Base-by-base conservation (phyloP, 192 early-diverging fungal species). In the Backusella tarrabulga region DNA sequence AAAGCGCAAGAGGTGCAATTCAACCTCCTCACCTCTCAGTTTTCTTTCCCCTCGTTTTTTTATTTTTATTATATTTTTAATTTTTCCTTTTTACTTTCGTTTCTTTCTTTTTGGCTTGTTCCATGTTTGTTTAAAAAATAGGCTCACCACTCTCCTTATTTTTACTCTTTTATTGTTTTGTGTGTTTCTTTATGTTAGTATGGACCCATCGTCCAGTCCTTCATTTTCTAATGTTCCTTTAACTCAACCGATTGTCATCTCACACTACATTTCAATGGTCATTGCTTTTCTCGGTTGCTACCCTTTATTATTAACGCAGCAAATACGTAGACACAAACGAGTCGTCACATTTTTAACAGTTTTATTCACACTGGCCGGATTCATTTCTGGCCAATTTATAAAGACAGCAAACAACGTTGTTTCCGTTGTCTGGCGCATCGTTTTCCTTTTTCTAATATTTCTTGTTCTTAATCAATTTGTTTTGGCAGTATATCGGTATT, bases 191-290 rank as follows among this genome's bases (percentile, higher is more conserved):
- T 34, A 72, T 72, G 36, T 46, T 26, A 46, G 21, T 46, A 77
- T 77, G 76, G 76, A 77, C 68, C 21, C 67, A 15, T 50, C 38
- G 40, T 41, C 75, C 32, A 35, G 34, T 26, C 41, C 44, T 63
- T 52, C 78, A 21, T 79, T 79, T 54, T 74, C 78, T 34, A 50
- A 74, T 46, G 38, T 42, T 1, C 85, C 83, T 34, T 21, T 84
- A 70, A 52, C 67, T 12, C 83, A 86, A 35, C 82, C 85, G 4
- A 68, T 84, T 66, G 83, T 86, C 74, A 79, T 86, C 74, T 81
- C 81, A 38, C 85, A 86, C 77, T 77, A 80, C 52, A 76, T 81
- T 23, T 82, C 76, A 71, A 86, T 86, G 83, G 38, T 77, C 60
- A 78, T 77, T 15, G 83, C 80, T 54, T 86, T 82, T 68, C 79